Evolutionary conservation across 2,329 filamentous ascomycete species (phyloP).

Genomic region (Blastomyces percursus): DNA sequence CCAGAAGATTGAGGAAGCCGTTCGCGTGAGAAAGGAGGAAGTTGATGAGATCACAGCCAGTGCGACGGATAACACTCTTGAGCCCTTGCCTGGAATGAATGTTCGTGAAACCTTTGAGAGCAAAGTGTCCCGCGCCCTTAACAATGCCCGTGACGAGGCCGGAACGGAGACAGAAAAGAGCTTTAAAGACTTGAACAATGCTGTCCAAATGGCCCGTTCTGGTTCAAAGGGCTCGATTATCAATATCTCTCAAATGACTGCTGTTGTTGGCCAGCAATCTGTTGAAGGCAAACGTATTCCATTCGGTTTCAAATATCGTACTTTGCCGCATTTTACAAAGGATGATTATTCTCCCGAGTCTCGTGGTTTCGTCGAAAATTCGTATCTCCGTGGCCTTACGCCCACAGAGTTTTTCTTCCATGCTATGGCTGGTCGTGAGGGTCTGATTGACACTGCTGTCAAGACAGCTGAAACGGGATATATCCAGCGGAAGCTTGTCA

Average conservation of each 20-base stretch:
- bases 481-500: conserved; percentile 95
- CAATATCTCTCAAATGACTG: conserved; percentile 99
- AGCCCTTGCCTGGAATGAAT: conserved; percentile 96
- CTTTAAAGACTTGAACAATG: conserved; percentile 92
- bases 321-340: conserved; percentile 95
- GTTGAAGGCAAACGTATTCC: conserved; percentile 98
- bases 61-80: conserved; percentile 77
- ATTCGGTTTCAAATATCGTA: conserved; percentile 97
- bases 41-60: conserved; percentile 63
- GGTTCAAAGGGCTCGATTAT: conserved; percentile 98
- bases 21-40: conserved; percentile 68
- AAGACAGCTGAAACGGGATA: conserved; percentile 99
- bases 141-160: conserved; percentile 91
- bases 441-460: conserved; percentile 98
- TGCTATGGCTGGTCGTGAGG: conserved; percentile 99
- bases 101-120: conserved; percentile 97
- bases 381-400: conserved; percentile 88
- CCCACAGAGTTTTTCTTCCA: conserved; percentile 99
- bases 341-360: conserved; percentile 97
- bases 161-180: conserved; percentile 85
- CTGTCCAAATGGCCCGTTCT: conserved; percentile 88
- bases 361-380: conserved; percentile 97
- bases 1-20: conserved; percentile 68
- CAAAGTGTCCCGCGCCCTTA: conserved; percentile 87
- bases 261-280: conserved; percentile 93